phyloP scores from a whole-genome alignment of 345 rosid species.

The Eucalyptus virginea region DNA sequence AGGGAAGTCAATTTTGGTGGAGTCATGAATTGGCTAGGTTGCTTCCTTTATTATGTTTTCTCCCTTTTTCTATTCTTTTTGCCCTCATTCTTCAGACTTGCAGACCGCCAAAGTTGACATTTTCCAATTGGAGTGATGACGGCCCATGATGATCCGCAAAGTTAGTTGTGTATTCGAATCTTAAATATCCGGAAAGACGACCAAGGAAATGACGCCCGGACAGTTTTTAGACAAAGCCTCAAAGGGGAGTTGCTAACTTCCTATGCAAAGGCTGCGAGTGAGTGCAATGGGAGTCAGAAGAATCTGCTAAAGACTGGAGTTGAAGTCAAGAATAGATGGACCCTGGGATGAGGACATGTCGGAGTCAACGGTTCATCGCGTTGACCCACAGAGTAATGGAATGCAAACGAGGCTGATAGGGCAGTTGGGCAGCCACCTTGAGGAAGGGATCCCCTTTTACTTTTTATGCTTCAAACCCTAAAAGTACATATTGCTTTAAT shows the following conservation, averaged over 20 bases:
- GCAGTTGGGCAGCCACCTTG: not conserved
- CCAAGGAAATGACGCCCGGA: not conserved
- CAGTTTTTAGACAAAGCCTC: not conserved
- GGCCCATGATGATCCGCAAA: not conserved
- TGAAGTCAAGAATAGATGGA: not conserved
- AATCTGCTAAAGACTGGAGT: not conserved
- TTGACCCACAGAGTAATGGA: not conserved
- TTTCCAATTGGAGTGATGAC: not conserved
- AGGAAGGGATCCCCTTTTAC: not conserved
- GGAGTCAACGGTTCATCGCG: not conserved
- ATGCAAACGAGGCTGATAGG: not conserved
- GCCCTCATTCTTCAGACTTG: not conserved
- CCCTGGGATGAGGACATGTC: not conserved
- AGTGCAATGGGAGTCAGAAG: not conserved
- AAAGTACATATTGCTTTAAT: not conserved
- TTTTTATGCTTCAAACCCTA: not conserved
- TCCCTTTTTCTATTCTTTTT: not conserved
- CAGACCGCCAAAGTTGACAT: not conserved
- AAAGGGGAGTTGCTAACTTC: not conserved
- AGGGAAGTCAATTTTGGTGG: not conserved
- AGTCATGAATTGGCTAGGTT: not conserved
- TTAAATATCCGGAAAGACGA: not conserved
- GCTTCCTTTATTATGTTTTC: not conserved
- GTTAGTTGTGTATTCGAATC: not conserved
- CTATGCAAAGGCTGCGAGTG: not conserved